Evolutionary conservation across 371 early-diverging fungal genomes (phyloP), one percentile per base, ranked within the genome.

Genomic region (Mucor lusitanicus): DNA sequence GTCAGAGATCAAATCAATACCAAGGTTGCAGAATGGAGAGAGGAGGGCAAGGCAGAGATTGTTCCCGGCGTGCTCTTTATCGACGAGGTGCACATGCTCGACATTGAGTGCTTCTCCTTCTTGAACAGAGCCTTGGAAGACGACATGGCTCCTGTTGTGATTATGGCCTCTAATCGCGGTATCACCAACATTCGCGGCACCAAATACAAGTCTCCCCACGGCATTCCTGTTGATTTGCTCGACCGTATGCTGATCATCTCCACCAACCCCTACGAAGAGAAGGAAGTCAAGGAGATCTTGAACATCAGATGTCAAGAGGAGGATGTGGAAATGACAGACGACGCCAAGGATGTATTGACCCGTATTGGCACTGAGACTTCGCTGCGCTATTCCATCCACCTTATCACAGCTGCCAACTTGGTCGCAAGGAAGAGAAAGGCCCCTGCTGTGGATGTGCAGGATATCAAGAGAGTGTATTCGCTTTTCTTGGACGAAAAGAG

Each of bases 81-180:
- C 70, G 98, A 99, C 73, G 99, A 99, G 82, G 97, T 97, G 32
- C 98, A 99, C 79, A 95, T 99, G 94, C 93, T 99, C 30, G 99
- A 99, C 71, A 95, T 98, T 68, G 99, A 99, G 79, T 98, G 99
- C 80, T 99, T 99, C 79, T 96, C 98, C 8, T 99, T 95, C 88
- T 79, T 99, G 56, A 99, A 99, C 83, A 91, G 98, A 39, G 97
- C 98, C 3, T 85, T 98, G 17, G 99, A 99, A 79, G 94, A 95
- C 74, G 90, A 90, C 40, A 85, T 96, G 89, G 95, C 97, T 12
- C 99, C 99, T 7, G 90, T 99, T 12, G 96, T 99, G 48, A 95
- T 99, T 69, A 96, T 99, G 94, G 98, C 98, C 12, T 97, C 98
- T 13, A 98, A 98, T 86, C 89, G 98, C 46, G 99, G 99, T 59